Evolutionary conservation across 768 basidiomycete genomes (phyloP).

Genomic region (Mycena haematopus): DNA sequence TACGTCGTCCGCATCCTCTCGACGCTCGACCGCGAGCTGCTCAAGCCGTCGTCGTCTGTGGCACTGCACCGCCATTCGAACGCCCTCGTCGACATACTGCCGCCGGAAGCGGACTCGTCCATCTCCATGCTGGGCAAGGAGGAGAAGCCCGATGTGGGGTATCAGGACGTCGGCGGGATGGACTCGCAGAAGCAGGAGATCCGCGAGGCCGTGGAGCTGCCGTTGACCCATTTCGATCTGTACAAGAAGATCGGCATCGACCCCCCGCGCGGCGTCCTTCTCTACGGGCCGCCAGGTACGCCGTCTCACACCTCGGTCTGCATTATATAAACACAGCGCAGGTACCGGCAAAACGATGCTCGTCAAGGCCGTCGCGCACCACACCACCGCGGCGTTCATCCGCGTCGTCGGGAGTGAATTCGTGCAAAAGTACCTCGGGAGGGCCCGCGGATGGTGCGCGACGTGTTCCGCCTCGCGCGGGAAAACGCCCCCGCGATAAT

Average conservation of each 20-base stretch:
- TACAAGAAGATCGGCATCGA: conserved; percentile 99
- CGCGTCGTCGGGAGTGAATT: conserved; percentile 98
- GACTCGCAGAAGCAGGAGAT: conserved; percentile 99
- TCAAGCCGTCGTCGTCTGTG: conserved; percentile 97
- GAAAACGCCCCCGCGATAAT: conserved; percentile 98
- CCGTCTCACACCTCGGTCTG: neutral
- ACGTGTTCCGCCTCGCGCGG: conserved; percentile 96
- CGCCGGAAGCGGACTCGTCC: conserved; percentile 97
- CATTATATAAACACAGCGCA: conserved; percentile 35
- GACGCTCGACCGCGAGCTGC: conserved; percentile 93
- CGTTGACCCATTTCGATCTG: conserved; percentile 94
- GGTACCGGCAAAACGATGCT: conserved; percentile 99
- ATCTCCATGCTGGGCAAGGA: conserved; percentile 94
- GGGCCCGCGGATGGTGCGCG: conserved; percentile 99
- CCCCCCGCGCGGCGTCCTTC: conserved; percentile 94
- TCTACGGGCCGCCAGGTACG: conserved; percentile 95
- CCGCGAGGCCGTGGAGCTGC: conserved; percentile 96
- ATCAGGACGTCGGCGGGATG: conserved; percentile 96
- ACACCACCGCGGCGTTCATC: conserved; percentile 97
- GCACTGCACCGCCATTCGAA: conserved; percentile 99
- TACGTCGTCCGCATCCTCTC: conserved; percentile 98
- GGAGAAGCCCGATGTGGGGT: conserved; percentile 94
- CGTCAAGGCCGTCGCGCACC: conserved; percentile 98
- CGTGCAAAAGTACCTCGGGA: conserved; percentile 99
- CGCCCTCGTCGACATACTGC: conserved; percentile 96